Evolutionary conservation across 208 protist species (phyloP), one percentile per base, ranked within the genome.

Genomic region (Herpetomonas tarakana): DNA sequence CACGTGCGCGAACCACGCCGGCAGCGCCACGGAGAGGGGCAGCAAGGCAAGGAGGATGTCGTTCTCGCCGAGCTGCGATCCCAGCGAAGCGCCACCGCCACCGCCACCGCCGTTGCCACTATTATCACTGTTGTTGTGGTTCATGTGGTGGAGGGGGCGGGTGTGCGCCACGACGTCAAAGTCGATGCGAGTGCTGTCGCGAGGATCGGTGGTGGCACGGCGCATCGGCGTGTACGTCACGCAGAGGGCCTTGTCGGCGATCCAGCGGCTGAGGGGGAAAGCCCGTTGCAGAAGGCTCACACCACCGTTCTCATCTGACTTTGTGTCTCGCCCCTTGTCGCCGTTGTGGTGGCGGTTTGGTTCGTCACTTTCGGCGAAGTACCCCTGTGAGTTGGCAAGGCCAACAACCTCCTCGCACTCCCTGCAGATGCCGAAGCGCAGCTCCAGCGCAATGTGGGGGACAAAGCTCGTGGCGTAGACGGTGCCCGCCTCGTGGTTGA

Each of bases 391-490:
- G 46, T 18, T 6, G 12, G 19, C 18, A 12, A 12, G 11, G 0
- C 71, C 68, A 0, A 70, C 21, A n/a, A 66, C 62, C 18, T 88
- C 78, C 24, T 88, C 70, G 54, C 81, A 80, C 24, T 47, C 54
- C 11, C 68, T 58, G 7, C 71, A 16, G 11, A 93, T 61, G 52
- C 77, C 76, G 57, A 68, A 80, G 25, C 87, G 83, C 55, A 93
- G 59, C 71, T 91, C 87, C 22, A 93, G 56, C n/a, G 77, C 82
- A 52, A 93, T 81, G 65, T 93, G 87, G 44, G 83, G 83, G 3
- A 75, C 65, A 55, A 93, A 93, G 30, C 72, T 74, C 7, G 68
- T 54, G 2, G 75, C 71, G 64, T 93, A 93, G 16, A 62, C 53
- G 30, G 45, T 52, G 18, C 63, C 71, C 2, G 68, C 67, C n/a